Base-by-base conservation (phyloP, 176 grass and related monocot genomes). In the Oropetium thomaeum region DNA sequence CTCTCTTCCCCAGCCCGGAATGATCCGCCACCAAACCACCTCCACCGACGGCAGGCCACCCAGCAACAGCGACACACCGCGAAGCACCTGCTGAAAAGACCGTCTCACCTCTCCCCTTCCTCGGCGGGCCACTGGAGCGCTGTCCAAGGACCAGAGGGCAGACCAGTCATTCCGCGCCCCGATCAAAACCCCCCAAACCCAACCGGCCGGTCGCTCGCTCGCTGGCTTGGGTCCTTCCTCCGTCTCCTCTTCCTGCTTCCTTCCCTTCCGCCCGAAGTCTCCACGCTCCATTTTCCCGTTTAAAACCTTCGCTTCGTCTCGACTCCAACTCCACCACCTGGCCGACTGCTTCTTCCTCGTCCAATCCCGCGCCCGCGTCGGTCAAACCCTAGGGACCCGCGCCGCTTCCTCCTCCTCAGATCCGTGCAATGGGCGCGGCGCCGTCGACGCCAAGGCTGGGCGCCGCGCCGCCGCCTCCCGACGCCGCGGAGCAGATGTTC, bases 371-470 rank as follows among this genome's bases (percentile, higher is more conserved):
- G 80, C 52, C 20, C 78, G 44, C 82, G 77, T 82, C 82, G 78
- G 77, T 82, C 82, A 82, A 73, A 85, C 35, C 86, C 80, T 83
- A 83, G 80, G 68, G 20, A 1, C 3, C 31, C 32, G 60, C 32
- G 60, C 52, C 29, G 8, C 26, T 52, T 43, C 37, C 8, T 10
- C 65, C 17, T 26, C 54, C 55, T 13, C 86, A 79, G 86, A 88
- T 88, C 86, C 58, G 53, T 57, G 53, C 53, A 79, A 99, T 99
- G 96, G 96, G 96, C 27, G 79, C 82, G 79, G 91, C 82, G 91
- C 91, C 91, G 76, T 99, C 96, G 51, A 99, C 89, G 79, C 91
- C 91, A 74, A 73, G 69, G 91, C 91, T 81, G 39, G 91, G 74
- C 52, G 60, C 57, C 55, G 68, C 61, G 43, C 48, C 75, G 41